These are phyloP conservation scores for Sugiyamaella smithiae DNA, from an alignment of 805 yeast species.

Conservation along the genomic window DNA sequence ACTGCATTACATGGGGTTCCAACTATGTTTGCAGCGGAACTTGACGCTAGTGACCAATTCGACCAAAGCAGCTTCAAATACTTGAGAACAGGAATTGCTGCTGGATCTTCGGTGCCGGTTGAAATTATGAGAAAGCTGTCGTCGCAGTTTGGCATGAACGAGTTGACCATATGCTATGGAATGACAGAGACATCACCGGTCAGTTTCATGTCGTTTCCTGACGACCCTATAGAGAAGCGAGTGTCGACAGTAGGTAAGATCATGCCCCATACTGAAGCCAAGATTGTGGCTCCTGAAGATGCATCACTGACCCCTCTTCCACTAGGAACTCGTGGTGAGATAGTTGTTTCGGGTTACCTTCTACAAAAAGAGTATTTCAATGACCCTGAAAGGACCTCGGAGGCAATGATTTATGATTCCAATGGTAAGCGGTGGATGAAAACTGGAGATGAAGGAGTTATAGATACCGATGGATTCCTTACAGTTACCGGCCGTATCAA, in stretches of 20 bases:
- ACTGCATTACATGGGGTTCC: slow-evolving; percentile 33
- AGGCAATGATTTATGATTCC: slow-evolving; percentile 27
- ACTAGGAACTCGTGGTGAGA: slow-evolving; percentile 27
- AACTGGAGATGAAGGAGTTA: slow-evolving; percentile 33
- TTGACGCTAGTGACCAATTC: slow-evolving; percentile 24
- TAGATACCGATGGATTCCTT: slow-evolving; percentile 30
- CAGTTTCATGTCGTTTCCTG: slow-evolving; percentile 30
- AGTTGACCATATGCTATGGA: slow-evolving; percentile 32
- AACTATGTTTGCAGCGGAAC: slow-evolving; percentile 33
- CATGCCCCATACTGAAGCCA: slow-evolving; percentile 32
- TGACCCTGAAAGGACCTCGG: slow-evolving; percentile 27
- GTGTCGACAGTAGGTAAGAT: slow-evolving; percentile 29
- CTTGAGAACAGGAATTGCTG: slow-evolving; percentile 33
- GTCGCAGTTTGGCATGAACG: slow-evolving; percentile 23
- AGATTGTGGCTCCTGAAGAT: slow-evolving; percentile 24
- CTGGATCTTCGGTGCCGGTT: slow-evolving; percentile 34
- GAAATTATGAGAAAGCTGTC: slow-evolving; percentile 29
- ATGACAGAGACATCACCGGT: slow-evolving; percentile 36
- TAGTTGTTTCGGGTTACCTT: slow-evolving; percentile 30
- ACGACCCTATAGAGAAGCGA: slow-evolving; percentile 28
- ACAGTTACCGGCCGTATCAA: slow-evolving; percentile 34
- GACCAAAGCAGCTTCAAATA: slow-evolving; percentile 25
- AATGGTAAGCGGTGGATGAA: slow-evolving; percentile 31
- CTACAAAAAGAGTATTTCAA: slow-evolving; percentile 28
- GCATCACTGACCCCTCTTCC: slow-evolving; percentile 26